phyloP scores from a whole-genome alignment of 805 yeast genomes.

The Ogataea saltuana region DNA sequence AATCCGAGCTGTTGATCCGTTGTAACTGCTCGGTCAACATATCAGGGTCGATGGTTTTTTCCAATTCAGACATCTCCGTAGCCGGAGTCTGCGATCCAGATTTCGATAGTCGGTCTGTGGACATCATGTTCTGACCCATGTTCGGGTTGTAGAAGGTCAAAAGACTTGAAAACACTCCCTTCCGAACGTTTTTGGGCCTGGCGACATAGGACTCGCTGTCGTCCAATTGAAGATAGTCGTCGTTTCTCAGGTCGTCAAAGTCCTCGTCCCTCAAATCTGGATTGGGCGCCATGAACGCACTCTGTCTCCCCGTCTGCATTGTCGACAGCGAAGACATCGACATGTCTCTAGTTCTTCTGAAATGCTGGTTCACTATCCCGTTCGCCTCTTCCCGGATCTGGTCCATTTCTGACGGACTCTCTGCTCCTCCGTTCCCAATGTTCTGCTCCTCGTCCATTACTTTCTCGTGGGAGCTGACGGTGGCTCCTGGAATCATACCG shows the following conservation, averaged over 20 bases:
- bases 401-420: constrained; percentile 39
- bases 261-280: constrained; percentile 39
- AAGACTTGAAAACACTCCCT: constrained; percentile 83
- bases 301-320: constrained; percentile 11
- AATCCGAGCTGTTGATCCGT: constrained; percentile 11
- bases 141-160: constrained; percentile 61
- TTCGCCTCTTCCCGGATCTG: constrained; percentile 53
- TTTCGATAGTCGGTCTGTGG: constrained; percentile 15
- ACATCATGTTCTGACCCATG: constrained; percentile 31
- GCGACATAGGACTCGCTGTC: constrained; percentile 47
- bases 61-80: constrained; percentile 19
- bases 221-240: constrained; percentile 42
- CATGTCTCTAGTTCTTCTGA: constrained; percentile 28
- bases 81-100: constrained; percentile 28
- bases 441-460: constrained; percentile 42
- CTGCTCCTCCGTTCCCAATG: constrained; percentile 33
- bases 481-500: constrained; percentile 23
- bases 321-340: constrained; percentile 19
- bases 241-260: constrained; percentile 32
- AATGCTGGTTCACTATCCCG: constrained; percentile 52
- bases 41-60: constrained; percentile 17
- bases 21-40: constrained; percentile 24
- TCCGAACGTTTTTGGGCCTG: constrained; percentile 63
- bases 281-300: constrained; percentile 26
- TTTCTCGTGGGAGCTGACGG: constrained; percentile 23